Evolutionary conservation across 495 filamentous ascomycete species (phyloP).

Genomic region (Recurvomyces mirabilis): DNA sequence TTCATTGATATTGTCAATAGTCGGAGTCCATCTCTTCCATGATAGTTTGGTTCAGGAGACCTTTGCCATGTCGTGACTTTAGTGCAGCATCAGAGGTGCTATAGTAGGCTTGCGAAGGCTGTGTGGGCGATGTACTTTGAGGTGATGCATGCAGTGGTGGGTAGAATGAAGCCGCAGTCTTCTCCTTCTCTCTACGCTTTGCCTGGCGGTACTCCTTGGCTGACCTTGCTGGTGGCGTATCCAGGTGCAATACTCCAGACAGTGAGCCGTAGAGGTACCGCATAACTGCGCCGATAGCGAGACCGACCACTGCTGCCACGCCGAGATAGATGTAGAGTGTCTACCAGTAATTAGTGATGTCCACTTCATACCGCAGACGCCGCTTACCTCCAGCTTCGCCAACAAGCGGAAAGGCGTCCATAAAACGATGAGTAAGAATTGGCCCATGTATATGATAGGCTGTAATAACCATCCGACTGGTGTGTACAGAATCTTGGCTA

Average conservation of each 20-base stretch:
- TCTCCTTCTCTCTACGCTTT: constrained; percentile 13
- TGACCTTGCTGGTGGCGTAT: constrained; percentile 6
- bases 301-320: constrained; percentile 47
- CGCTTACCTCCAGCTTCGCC: constrained; percentile 52
- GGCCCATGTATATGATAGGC: constrained; percentile 25
- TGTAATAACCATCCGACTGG: constrained; percentile 29
- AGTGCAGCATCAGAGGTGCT: constrained; percentile 8
- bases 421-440: constrained; percentile 24
- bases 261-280: constrained; percentile 22
- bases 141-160: constrained; percentile 5
- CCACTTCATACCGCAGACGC: neutral
- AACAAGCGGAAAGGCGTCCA: constrained; percentile 34
- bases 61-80: neutral
- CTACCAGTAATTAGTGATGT: constrained; percentile 31
- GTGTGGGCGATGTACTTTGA: neutral
- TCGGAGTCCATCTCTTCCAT: constrained; percentile 21
- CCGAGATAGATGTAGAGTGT: constrained; percentile 55
- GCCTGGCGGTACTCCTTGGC: constrained; percentile 18
- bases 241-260: constrained; percentile 4
- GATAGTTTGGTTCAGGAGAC: constrained; percentile 19
- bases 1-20: too few relatives aligned
- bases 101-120: constrained; percentile 2
- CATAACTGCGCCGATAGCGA: constrained; percentile 40
- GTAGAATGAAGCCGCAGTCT: too few relatives aligned
- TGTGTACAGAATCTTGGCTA: constrained; percentile 30